Base-by-base conservation (phyloP, 75 land plant species). In the Ceratopteris richardii region DNA sequence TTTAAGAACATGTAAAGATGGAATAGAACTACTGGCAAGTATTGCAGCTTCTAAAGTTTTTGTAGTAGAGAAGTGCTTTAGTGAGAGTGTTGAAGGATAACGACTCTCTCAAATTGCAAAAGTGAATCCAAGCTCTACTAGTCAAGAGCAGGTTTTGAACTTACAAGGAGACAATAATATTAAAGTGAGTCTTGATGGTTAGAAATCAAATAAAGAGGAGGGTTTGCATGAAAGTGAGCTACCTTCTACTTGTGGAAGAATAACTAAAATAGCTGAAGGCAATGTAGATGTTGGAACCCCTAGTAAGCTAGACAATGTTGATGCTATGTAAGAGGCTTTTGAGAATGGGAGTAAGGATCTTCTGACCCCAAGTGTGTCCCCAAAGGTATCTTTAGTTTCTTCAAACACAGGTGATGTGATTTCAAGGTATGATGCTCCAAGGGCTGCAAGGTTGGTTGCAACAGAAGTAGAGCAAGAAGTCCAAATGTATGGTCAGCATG, bases 21-120 rank as follows among this genome's bases (percentile, higher is more conserved):
- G 88, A 18, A 95, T 95, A 83, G 88, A 88, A 48, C 56, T 90
- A 19, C 84, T 95, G 66, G 99, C 97, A 29, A 90, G 88, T 77
- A 89, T 90, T 23, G 99, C 99, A 60, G 79, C 90, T 46, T 78
- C 66, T 57, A 84, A 87, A 61, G 73, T 68, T 7, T 62, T 73
- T 1, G 80, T 69, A 30, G 68, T 74, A 61, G 80, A 66, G 46
- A 29, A 65, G 23, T 10, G 27, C 10, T 20, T 33, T 12, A 10
- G 10, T 53, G 58, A n/a, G 16, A 42, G 13, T 17, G 19, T 44
- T 56, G 60, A 14, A 33, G 31, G 36, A 27, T 17, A 23, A 12
- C 20, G 17, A 13, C 27, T 17, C 20, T 28, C 22, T 46, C 22
- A 5, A 4, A 46, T 28, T 9, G 9, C 37, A 33, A 9, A 33